Base-by-base conservation (phyloP, 345 rosid species). In the Hirschfeldia incana region DNA sequence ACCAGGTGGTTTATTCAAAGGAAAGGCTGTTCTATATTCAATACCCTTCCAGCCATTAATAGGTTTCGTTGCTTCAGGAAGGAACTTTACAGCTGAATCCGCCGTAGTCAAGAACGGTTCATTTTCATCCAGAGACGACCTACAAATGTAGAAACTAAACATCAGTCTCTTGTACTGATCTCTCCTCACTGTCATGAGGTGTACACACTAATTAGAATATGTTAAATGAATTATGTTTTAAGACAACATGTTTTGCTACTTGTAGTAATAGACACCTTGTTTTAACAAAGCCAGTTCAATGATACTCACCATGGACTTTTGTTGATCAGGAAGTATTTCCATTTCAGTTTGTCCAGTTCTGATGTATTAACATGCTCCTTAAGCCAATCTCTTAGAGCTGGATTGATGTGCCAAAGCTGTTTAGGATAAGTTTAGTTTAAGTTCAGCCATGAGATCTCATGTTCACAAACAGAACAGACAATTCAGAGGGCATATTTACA, bases 81-180 rank as follows among this genome's bases (percentile, higher is more conserved):
- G 67, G 72, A 91, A 86, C 87, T 84, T 89, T 36, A 90, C 75
- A 2, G 95, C 92, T 58, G 98, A 94, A 85, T 94, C 97, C n/a
- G 89, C 86, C 11, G 97, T 92, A 21, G 90, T 88, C 79, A 94
- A 80, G 84, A 89, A 94, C 71, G 97, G 86, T 85, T 86, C 81
- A 73, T 91, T 92, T 81, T 90, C 97, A 85, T 94, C 98, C 70
- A 94, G 94, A 83, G 86, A 81, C 61, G 97, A 94, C 98, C 98
- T 94, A 87, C 72, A 80, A 46, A 49, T 61, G 53, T 30, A 61
- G 4, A 33, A 28, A 76, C 39, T 62, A 75, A 81, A 51, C 74
- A 49, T 78, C 67, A 72, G 33, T 74, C 51, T 33, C 59, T 44
- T 37, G 62, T 2, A 49, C 1, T 16, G 36, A 51, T 63, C 76